Conservation (phyloP, 495 filamentous ascomycete genomes). For the Pseudotulostoma volvatum region DNA sequence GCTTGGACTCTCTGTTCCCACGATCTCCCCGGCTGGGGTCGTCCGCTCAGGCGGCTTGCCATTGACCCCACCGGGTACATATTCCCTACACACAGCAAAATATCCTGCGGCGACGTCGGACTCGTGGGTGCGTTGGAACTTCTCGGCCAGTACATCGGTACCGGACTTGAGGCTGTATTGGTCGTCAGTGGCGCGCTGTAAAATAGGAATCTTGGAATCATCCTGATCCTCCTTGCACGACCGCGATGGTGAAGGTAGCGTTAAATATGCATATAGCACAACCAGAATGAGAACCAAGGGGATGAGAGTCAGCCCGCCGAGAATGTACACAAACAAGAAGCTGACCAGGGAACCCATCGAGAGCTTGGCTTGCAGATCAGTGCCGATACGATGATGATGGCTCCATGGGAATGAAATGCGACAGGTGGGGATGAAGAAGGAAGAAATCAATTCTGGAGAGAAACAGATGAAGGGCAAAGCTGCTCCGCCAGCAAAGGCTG, state of each 20-base stretch:
- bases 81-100: slow-evolving; percentile 89
- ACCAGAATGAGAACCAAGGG: slow-evolving; percentile 52
- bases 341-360: slow-evolving; percentile 50
- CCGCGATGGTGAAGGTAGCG: slow-evolving; percentile 33
- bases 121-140: slow-evolving; percentile 43
- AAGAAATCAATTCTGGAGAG: no score
- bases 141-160: slow-evolving; percentile 34
- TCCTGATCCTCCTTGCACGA: slow-evolving; percentile 28
- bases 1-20: slow-evolving; percentile 63
- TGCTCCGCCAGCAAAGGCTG: no score
- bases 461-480: no score
- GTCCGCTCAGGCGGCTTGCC: slow-evolving; percentile 77
- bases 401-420: not conserved
- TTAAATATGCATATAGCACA: slow-evolving; percentile 52
- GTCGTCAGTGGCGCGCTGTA: slow-evolving; percentile 26
- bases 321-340: slow-evolving; percentile 60
- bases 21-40: slow-evolving; percentile 58
- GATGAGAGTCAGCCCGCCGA: slow-evolving; percentile 84
- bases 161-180: slow-evolving; percentile 32
- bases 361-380: not conserved
- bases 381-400: not conserved
- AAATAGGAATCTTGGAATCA: slow-evolving; percentile 19
- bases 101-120: slow-evolving; percentile 83
- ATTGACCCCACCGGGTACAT: slow-evolving; percentile 75
- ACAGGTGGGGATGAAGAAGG: no score